Base-by-base conservation (phyloP, 257 asterid genomes). In the Lantana camara region DNA sequence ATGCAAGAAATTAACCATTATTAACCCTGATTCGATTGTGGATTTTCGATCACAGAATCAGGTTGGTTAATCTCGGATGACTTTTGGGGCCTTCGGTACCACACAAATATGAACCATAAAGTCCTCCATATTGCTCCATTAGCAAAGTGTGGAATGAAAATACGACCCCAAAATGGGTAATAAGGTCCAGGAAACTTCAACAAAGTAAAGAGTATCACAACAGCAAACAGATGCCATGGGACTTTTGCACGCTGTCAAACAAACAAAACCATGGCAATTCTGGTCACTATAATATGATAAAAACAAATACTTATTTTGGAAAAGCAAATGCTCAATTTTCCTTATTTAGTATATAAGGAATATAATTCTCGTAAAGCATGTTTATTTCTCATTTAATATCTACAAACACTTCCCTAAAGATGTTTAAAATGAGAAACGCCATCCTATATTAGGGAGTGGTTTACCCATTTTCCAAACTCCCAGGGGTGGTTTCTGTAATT, bases 161-260 rank as follows among this genome's bases (percentile, higher is more conserved):
- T 70, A 22, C 98, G 93, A 14, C 98, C 98, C 96, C 96, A 92
- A 44, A 87, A 89, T 35, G 96, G 95, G 75, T 92, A 92, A 79
- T 85, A 89, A 19, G 98, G 98, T 19, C 98, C 98, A 1, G 94
- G 90, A 72, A 82, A 64, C 75, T 92, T 92, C 67, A 92, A 75
- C 78, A 92, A 29, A 3, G 88, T 75, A 74, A 87, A 92, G 64
- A 87, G 79, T 59, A 76, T 44, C 15, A 71, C 64, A 57, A 85
- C 44, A 51, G 72, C 76, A 64, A 92, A 73, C 67, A 89, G 82
- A 82, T 92, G 98, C 96, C 98, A 92, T 1, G 97, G 97, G 61
- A 85, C 88, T 63, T 84, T 77, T n/a, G 95, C 89, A 37, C n/a
- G n/a, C n/a, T 75, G 61, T 95, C 89, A 24, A 40, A 27, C 2